These are phyloP conservation scores for Fraxinus platypoda DNA, from an alignment of 305 asterid genomes.

Conservation along the genomic window DNA sequence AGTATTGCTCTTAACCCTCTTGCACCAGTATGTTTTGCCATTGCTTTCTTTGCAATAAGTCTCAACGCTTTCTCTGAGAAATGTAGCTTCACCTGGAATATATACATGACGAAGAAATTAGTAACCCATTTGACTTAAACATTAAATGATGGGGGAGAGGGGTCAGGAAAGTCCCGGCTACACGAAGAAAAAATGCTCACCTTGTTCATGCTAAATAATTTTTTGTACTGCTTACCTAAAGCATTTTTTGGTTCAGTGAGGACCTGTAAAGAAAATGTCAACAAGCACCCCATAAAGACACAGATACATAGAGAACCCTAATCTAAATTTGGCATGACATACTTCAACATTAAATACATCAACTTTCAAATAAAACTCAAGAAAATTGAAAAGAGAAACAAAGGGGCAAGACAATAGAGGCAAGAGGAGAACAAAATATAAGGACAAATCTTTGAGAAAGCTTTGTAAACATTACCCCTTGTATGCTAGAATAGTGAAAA, in stretches of 20 bases:
- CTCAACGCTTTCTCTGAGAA: slow-evolving; percentile 66
- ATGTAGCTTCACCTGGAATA: slow-evolving; percentile 77
- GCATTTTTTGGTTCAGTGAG: slow-evolving; percentile 89
- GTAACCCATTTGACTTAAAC: slow-evolving; percentile 10
- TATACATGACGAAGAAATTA: background rate
- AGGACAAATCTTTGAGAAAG: background rate
- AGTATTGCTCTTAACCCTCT: slow-evolving; percentile 88
- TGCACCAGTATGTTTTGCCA: slow-evolving; percentile 89
- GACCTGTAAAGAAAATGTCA: slow-evolving; percentile 46
- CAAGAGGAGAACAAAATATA: background rate
- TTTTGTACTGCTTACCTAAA: slow-evolving; percentile 89
- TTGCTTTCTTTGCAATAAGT: slow-evolving; percentile 70
- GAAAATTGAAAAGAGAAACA: background rate
- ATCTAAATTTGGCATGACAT: background rate
- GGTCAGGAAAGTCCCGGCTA: background rate
- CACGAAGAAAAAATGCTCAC: slow-evolving; percentile 42
- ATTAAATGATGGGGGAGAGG: slow-evolving; percentile 11
- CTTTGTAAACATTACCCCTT: background rate
- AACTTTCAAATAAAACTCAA: background rate
- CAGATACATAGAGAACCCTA: slow-evolving; percentile 5
- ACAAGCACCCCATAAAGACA: slow-evolving; percentile 5
- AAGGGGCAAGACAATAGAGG: background rate
- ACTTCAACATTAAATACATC: background rate
- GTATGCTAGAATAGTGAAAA: background rate
- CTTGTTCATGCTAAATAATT: slow-evolving; percentile 75